Evolutionary conservation across 331 rosid genomes (phyloP), one percentile per base, ranked within the genome.

Genomic region (Acacia pycnantha): DNA sequence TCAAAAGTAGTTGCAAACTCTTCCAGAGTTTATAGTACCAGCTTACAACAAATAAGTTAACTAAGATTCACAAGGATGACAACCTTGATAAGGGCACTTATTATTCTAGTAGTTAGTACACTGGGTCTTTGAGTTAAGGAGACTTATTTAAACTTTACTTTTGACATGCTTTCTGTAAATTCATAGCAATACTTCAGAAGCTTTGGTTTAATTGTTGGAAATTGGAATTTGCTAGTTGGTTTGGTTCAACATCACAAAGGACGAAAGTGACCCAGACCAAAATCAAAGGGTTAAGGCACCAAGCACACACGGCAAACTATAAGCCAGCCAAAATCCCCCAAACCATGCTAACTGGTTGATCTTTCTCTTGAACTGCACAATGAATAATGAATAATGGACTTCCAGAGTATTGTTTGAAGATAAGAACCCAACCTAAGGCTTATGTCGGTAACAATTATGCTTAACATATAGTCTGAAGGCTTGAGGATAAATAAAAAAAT

Each of bases 61-160:
- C 22, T 64, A 11, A 64, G 41, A 29, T 31, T 64, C 70, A 64
- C 37, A 5, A 26, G 18, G 13, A 26, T 15, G 70, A 64, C 70
- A 64, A 64, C 70, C 72, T 8, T 66, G n/a, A n/a, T 4, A 76
- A 29, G 41, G 48, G 56, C 50, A 70, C 29, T n/a, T 31, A 41
- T 64, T 78, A 29, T 77, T 80, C 76, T 62, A 76, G 43, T 46
- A 82, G 48, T 51, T 16, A 76, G 76, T 71, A 15, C 74, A 53
- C 31, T 4, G 14, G 22, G 70, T 48, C 73, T 66, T 19, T 37
- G 47, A 69, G 50, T 33, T 74, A 59, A 69, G 35, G 69, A 75
- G 59, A 67, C 76, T 53, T 64, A 53, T 61, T 59, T 47, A 70
- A 43, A 62, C 54, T 53, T 64, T 69, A 44, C 13, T 35, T 40